These are phyloP conservation scores for Suhomyces tanzawaensis DNA, from an alignment of 805 yeast species.

Conservation along the genomic window DNA sequence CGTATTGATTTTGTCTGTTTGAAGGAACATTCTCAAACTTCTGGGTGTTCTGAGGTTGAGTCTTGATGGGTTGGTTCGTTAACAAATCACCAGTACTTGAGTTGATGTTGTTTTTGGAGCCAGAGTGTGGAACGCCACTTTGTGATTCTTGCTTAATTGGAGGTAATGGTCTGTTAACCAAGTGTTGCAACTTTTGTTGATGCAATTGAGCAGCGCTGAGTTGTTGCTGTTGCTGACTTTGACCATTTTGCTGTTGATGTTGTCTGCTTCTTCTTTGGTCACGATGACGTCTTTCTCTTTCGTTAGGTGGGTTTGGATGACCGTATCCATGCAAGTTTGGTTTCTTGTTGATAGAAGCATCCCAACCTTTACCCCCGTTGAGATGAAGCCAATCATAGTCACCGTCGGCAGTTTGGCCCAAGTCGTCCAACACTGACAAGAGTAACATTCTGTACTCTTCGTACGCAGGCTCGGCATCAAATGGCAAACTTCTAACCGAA, in stretches of 20 bases:
- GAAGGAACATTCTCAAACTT: slow-evolving; percentile 11
- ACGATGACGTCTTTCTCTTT: slow-evolving; percentile 45
- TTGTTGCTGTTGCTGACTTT: slow-evolving; percentile 29
- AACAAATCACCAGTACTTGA: slow-evolving; percentile 11
- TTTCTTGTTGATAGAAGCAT: slow-evolving; percentile 67
- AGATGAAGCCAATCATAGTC: slow-evolving; percentile 80
- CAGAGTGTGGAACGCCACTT: slow-evolving; percentile 21
- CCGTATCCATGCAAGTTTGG: slow-evolving; percentile 84
- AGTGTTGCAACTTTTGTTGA: slow-evolving; percentile 47
- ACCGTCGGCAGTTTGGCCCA: slow-evolving; percentile 61
- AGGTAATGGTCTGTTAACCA: slow-evolving; percentile 48
- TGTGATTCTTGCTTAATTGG: slow-evolving; percentile 45
- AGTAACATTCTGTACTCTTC: slow-evolving; percentile 61
- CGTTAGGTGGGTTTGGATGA: slow-evolving; percentile 59
- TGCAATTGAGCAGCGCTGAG: slow-evolving; percentile 46
- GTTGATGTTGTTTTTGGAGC: slow-evolving; percentile 20
- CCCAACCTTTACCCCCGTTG: slow-evolving; percentile 82
- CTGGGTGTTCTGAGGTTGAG: slow-evolving; percentile 9
- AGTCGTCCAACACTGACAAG: slow-evolving; percentile 54
- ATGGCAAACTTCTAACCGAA: slow-evolving; percentile 64
- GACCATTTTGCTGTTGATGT: slow-evolving; percentile 25
- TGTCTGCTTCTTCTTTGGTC: slow-evolving; percentile 46
- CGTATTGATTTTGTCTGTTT: slow-evolving; percentile 27
- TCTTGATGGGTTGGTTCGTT: slow-evolving; percentile 15
- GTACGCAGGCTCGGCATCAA: slow-evolving; percentile 81